Conservation (phyloP, 2,329 filamentous ascomycete species). For the Fusarium sp. region DNA sequence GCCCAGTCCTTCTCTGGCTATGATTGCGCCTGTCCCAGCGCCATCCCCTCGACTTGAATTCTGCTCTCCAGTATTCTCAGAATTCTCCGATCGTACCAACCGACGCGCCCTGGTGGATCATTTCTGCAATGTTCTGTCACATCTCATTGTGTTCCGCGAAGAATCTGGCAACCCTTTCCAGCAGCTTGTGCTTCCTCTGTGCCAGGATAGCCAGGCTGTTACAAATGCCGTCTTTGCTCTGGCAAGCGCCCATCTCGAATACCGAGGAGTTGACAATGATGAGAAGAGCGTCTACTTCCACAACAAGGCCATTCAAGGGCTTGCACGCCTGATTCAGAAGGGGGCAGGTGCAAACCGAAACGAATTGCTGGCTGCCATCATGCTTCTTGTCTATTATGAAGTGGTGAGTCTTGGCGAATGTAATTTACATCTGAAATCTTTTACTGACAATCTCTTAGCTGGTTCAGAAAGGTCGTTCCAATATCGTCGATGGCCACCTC, state of each 20-base stretch:
- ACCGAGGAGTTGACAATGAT: constrained; percentile 66
- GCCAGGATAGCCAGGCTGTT: constrained; percentile 70
- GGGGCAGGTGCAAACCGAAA: constrained; percentile 66
- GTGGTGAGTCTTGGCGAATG: constrained; percentile 62
- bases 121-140: constrained; percentile 75
- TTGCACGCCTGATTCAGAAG: constrained; percentile 70
- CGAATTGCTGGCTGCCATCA: constrained; percentile 73
- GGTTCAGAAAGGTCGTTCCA: constrained; percentile 72
- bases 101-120: constrained; percentile 72
- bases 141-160: constrained; percentile 76
- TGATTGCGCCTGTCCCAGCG: constrained; percentile 45
- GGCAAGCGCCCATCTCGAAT: constrained; percentile 86
- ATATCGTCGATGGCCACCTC: constrained; percentile 73
- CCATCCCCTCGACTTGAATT: constrained; percentile 65
- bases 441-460: constrained; percentile 59
- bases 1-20: constrained; percentile 46
- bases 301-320: constrained; percentile 70
- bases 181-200: constrained; percentile 73
- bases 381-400: constrained; percentile 75
- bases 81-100: constrained; percentile 69
- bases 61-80: constrained; percentile 66
- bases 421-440: neutral
- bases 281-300: constrained; percentile 74
- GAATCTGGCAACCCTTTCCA: constrained; percentile 75
- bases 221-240: constrained; percentile 90